A percentile compares a stretch with the other conserved stretches of the same genome.
Conservation (phyloP, 108 stramenopile genomes). For the Nitzschia inconspicua region DNA sequence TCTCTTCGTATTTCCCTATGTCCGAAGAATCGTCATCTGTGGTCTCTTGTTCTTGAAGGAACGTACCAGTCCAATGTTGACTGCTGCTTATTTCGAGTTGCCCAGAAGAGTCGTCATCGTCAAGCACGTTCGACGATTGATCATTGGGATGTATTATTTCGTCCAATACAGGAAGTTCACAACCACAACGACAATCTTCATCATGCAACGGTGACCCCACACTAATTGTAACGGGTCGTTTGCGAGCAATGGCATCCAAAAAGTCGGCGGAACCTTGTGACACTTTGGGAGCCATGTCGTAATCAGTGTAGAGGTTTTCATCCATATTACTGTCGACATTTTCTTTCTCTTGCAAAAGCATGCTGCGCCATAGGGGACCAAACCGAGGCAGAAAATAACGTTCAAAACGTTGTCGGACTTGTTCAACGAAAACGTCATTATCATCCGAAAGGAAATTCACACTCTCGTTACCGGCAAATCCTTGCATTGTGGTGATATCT, state of each 20-base stretch:
- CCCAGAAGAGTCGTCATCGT: too few relatives aligned
- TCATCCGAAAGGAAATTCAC: too few relatives aligned
- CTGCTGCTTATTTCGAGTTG: too few relatives aligned
- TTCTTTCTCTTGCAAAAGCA: slow-evolving; percentile 17
- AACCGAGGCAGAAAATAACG: slow-evolving; percentile 49
- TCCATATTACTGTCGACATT: background rate
- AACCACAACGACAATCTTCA: slow-evolving; percentile 17
- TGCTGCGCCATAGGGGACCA: slow-evolving; percentile 48
- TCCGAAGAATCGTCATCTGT: too few relatives aligned
- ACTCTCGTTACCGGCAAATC: too few relatives aligned
- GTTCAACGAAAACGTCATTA: too few relatives aligned
- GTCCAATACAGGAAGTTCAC: slow-evolving; percentile 15
- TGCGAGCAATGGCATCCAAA: slow-evolving; percentile 11
- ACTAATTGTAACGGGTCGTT: background rate
- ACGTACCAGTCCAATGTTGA: too few relatives aligned
- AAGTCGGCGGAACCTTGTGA: slow-evolving; percentile 17
- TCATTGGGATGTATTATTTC: too few relatives aligned
- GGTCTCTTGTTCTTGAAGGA: too few relatives aligned
- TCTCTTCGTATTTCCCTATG: too few relatives aligned
- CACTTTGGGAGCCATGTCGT: background rate
- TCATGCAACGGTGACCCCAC: background rate
- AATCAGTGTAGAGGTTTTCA: background rate
- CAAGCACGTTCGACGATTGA: too few relatives aligned
- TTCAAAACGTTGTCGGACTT: slow-evolving; percentile 11
- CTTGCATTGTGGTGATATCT: too few relatives aligned